Conservation (phyloP, 2,329 filamentous ascomycete species). For the Diaporthe sp. region DNA sequence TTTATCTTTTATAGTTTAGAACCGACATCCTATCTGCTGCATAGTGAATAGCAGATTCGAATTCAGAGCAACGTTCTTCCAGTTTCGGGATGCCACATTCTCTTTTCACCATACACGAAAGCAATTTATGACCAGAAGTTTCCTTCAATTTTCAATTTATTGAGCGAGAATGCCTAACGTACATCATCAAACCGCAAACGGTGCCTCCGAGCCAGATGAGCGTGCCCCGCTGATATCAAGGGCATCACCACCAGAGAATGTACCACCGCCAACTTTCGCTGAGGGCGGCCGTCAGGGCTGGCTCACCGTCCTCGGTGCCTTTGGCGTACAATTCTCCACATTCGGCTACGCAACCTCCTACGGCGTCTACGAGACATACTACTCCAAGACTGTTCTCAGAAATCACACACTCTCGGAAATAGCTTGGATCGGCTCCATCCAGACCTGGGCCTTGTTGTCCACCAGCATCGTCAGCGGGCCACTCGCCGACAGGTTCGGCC, state of each 20-base stretch:
- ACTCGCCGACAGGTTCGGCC: conserved; percentile 54
- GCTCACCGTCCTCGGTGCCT: background rate
- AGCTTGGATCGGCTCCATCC: conserved; percentile 53
- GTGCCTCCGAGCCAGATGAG: background rate
- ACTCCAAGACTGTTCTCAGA: conserved; percentile 45
- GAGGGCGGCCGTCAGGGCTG: background rate
- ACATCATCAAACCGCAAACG: background rate
- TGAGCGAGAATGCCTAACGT: background rate
- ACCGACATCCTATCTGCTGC: background rate
- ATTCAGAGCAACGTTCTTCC: background rate
- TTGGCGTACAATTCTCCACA: background rate
- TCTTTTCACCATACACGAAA: background rate
- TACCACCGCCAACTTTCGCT: background rate
- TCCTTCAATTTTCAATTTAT: accelerated
- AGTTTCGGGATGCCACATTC: background rate
- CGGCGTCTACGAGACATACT: conserved; percentile 50
- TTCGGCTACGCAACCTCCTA: background rate
- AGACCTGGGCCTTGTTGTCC: conserved; percentile 48
- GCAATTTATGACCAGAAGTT: background rate
- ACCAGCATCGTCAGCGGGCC: conserved; percentile 48
- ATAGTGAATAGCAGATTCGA: background rate
- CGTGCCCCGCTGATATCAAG: background rate
- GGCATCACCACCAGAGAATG: background rate
- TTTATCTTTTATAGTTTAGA: background rate
- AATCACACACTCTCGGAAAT: conserved; percentile 46